Base-by-base conservation (phyloP, 805 yeast genomes). In the Candida pini region DNA sequence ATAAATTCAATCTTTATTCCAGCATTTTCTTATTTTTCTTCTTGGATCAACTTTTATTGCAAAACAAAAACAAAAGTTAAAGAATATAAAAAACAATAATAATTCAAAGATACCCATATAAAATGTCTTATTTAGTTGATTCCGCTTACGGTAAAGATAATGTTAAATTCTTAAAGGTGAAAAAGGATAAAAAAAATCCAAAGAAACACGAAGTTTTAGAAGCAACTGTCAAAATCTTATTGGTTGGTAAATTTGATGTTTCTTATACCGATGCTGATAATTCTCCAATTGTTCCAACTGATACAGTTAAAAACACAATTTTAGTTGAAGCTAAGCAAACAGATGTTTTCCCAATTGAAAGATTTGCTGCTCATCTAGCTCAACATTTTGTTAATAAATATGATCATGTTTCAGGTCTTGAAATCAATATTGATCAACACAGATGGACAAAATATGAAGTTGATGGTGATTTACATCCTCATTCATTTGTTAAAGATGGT, bases 261-360 rank as follows among this genome's bases (percentile, higher is more conserved):
- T 78, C 95, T 3, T 89, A 84, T 68, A 89, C 96, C 33, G 53
- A 80, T 39, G 96, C 96, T 25, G 94, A 89, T 63, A 89, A 89
- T 66, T 56, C 83, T 2, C 74, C 83, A n/a, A 78, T 89, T 52
- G 94, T 89, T 32, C 96, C 97, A 39, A 89, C 97, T 7, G 96
- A 88, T 61, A 86, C 96, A 1, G 88, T 87, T 36, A 88, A 88
- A 63, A 88, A 88, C 69, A 88, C 96, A 33, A 76, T 85, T 44
- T 69, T 83, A 55, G 71, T 89, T 22, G 80, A 84, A 46, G 96
- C 96, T 45, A 84, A 82, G 63, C 78, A 73, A 53, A 71, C 76
- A 32, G 85, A 87, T 44, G 90, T 83, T 32, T 84, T 89, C 83
- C 96, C 96, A 40, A 80, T 84, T 45, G 97, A 89, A 69, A 70